Base-by-base conservation (phyloP, 306 rosid genomes). In the Cucurbita pepo region DNA sequence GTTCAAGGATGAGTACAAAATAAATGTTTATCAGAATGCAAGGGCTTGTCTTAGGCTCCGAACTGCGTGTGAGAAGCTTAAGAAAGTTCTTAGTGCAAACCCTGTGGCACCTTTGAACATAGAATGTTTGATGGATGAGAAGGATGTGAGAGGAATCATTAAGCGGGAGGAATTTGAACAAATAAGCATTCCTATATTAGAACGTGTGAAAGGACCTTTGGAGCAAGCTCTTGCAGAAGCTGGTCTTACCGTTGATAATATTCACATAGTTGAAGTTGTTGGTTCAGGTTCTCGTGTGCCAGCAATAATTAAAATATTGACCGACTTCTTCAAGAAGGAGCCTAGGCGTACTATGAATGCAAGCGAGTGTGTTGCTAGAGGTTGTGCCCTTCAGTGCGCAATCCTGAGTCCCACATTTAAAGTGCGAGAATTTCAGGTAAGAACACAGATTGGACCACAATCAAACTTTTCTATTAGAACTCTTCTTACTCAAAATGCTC, bases 261-360 rank as follows among this genome's bases (percentile, higher is more conserved):
- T 95, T 10, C 88, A 91, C 66, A 76, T 76, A 75, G 99, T 94
- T 77, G 99, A 94, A 88, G 88, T 94, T 37, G 91, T 91, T 75
- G 99, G 99, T 73, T 95, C 99, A 10, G 97, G 91, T n/a, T 95
- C 99, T 79, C 92, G 97, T 7, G 84, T 95, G 45, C 99, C 96
- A 25, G 95, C 99, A 52, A 43, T 95, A 52, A 79, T 87, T 69
- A 91, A 81, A 76, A 95, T 95, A 75, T 83, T 95, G 82, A 89
- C 95, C 0, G 96, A 91, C 37, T 91, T 91, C 80, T 91, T 94
- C 81, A 79, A 79, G 22, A 95, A 91, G 87, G 99, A 95, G 78
- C 97, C 99, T 38, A 86, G 96, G 83, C 85, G 99, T 43, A 95
- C 99, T 65, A 91, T 95, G 97, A 95, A 95, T 79, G 96, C 97